phyloP scores from a whole-genome alignment of 2,329 filamentous ascomycete genomes.

The Diaporthe australafricana region DNA sequence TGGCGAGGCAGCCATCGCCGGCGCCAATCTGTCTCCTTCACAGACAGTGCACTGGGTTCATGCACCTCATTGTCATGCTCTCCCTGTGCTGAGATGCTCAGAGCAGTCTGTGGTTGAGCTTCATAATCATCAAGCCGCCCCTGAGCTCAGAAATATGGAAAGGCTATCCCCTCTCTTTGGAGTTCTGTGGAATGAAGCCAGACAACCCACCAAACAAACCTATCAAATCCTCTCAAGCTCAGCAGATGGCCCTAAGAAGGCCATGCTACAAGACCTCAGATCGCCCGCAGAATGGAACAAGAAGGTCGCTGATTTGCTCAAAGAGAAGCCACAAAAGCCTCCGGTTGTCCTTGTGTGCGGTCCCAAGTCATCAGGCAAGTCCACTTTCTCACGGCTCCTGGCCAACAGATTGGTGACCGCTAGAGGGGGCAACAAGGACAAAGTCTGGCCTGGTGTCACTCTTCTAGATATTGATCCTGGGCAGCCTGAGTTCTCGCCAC shows the following conservation, averaged over 20 bases:
- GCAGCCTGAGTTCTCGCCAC: conserved; percentile 79
- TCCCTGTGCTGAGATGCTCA: conserved; percentile 72
- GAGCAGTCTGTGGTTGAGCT: conserved; percentile 66
- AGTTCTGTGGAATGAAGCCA: conserved; percentile 71
- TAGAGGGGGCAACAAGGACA: conserved; percentile 42
- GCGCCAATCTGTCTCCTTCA: conserved; percentile 68
- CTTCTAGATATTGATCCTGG: conserved; percentile 83
- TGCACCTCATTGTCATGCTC: conserved; percentile 75
- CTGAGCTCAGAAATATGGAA: conserved; percentile 64
- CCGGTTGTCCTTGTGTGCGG: conserved; percentile 72
- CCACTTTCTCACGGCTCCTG: conserved; percentile 76
- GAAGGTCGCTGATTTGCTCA: conserved; percentile 61
- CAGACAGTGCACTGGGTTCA: conserved; percentile 66
- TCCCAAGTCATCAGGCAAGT: conserved; percentile 80
- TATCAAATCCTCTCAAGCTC: conserved; percentile 57
- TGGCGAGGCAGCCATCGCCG: conserved; percentile 74
- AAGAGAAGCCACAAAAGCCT: conserved; percentile 47
- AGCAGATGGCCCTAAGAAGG: conserved; percentile 62
- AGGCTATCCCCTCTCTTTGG: conserved; percentile 74
- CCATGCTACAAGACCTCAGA: conserved; percentile 64
- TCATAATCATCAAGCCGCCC: conserved; percentile 61
- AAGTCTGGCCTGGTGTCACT: conserved; percentile 54
- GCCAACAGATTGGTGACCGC: conserved; percentile 74
- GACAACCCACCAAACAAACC: conserved; percentile 4
- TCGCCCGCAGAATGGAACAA: conserved; percentile 72